A percentile compares a stretch with the other conserved stretches of the same genome.
Conservation (phyloP, 192 early-diverging fungal species). For the Podila clonocystis region DNA sequence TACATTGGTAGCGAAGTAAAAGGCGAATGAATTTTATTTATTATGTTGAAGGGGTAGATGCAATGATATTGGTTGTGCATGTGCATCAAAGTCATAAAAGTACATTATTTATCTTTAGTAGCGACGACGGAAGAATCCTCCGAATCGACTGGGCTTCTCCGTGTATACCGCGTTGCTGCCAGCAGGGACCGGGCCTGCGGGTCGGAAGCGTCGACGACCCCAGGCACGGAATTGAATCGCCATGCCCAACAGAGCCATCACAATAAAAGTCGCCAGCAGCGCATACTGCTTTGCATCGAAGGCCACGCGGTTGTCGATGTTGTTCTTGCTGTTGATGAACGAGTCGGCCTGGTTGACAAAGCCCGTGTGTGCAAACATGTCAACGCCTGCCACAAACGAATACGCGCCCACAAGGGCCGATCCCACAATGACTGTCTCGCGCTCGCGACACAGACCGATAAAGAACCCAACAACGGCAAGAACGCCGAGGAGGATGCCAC, state of each 20-base stretch:
- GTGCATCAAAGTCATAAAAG: too few relatives aligned
- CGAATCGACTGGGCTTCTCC: constrained; percentile 34
- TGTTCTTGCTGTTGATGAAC: constrained; percentile 44
- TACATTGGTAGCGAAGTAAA: too few relatives aligned
- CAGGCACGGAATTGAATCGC: constrained; percentile 26
- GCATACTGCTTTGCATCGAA: constrained; percentile 8
- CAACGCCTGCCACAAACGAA: constrained; percentile 62
- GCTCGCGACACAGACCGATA: constrained; percentile 63
- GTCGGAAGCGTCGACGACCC: constrained; percentile 28
- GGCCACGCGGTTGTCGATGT: constrained; percentile 6
- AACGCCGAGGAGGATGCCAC: constrained; percentile 46
- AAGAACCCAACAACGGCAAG: constrained; percentile 45
- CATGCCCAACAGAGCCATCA: constrained; percentile 36
- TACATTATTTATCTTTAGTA: constrained; percentile 1
- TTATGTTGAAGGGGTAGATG: background rate
- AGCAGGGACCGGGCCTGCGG: background rate
- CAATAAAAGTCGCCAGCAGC: constrained; percentile 33
- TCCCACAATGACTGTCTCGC: constrained; percentile 57
- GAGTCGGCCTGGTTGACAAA: constrained; percentile 41
- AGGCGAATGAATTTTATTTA: background rate
- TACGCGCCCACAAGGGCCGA: constrained; percentile 61
- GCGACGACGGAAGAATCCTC: constrained; percentile 26
- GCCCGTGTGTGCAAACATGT: constrained; percentile 65
- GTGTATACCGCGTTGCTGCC: constrained; percentile 29
- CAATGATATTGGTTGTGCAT: background rate